Percentiles rank a stretch among this genome's conserved stretches.
These are phyloP conservation scores for Phyllosticta paracitricarpa DNA, from an alignment of 2,329 filamentous ascomycete species.

Conservation along the genomic window DNA sequence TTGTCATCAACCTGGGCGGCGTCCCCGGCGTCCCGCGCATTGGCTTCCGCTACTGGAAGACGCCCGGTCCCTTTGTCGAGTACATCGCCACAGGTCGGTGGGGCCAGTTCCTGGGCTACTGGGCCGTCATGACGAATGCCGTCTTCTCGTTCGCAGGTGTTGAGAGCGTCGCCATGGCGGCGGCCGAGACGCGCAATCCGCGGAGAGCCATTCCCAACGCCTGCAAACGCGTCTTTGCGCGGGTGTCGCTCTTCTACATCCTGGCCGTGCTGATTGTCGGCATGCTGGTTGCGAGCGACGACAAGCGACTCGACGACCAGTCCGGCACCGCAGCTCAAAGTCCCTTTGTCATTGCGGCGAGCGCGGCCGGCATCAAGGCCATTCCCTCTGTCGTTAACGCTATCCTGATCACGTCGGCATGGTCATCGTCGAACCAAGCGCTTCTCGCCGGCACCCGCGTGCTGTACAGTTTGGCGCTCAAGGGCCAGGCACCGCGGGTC, in stretches of 20 bases:
- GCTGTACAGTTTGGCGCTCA: slow-evolving; percentile 43
- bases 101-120: slow-evolving; percentile 52
- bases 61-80: slow-evolving; percentile 51
- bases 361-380: slow-evolving; percentile 42
- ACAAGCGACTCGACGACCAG: slow-evolving; percentile 46
- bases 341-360: slow-evolving; percentile 55
- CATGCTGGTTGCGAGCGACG: slow-evolving; percentile 56
- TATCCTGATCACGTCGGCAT: slow-evolving; percentile 43
- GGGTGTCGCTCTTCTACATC: slow-evolving; percentile 72
- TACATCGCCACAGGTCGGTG: slow-evolving; percentile 45
- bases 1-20: slow-evolving; percentile 37
- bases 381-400: slow-evolving; percentile 52
- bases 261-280: slow-evolving; percentile 64
- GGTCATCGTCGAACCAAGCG: slow-evolving; percentile 47
- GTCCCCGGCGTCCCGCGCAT: slow-evolving; percentile 32
- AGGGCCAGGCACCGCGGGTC: slow-evolving; percentile 44
- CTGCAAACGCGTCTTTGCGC: slow-evolving; percentile 72
- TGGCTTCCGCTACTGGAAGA: slow-evolving; percentile 37
- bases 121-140: slow-evolving; percentile 41
- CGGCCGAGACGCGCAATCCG: slow-evolving; percentile 46
- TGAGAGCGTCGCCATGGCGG: slow-evolving; percentile 46
- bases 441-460: slow-evolving; percentile 45
- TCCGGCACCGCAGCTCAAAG: slow-evolving; percentile 50
- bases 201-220: slow-evolving; percentile 53
- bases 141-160: slow-evolving; percentile 44